Base-by-base conservation (phyloP, 306 rosid genomes). In the Gillenia trifoliata region DNA sequence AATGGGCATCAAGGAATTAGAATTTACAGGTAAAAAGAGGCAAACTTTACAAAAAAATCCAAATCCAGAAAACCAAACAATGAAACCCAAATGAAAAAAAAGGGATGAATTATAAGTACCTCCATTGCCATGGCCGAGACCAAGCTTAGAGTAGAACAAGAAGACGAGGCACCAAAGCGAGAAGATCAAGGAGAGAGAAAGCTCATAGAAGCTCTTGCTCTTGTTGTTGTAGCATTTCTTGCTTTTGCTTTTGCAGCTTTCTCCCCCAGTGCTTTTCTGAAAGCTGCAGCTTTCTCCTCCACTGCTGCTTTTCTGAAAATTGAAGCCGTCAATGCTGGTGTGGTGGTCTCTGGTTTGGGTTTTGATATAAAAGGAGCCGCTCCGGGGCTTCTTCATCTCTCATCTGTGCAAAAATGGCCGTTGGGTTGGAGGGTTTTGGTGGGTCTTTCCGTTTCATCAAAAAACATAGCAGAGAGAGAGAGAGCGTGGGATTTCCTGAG, bases 91-190 rank as follows among this genome's bases (percentile, higher is more conserved):
- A 50, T 3, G 20, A 5, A 64, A 31, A 22, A 11, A 15, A n/a
- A 9, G 10, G 1, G 22, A 13, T 26, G 15, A 10, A 11, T 1
- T 34, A 0, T 20, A 22, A 55, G n/a, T 78, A 90, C 92, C 98
- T 84, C 71, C 81, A 31, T 73, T 83, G 25, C 87, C 93, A 49
- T 85, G 84, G 78, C 89, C 88, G 61, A 86, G 80, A 71, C 82
- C 87, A 80, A 87, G 89, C 25, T 77, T 79, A 72, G 87, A 75
- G 82, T 86, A 80, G 86, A 83, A 82, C 72, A 87, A 63, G 80
- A 88, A 86, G 54, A 83, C 73, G 59, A 92, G 86, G 61, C 91
- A 90, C 86, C 90, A 88, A 0, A 90, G 83, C 3, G 91, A 89
- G 75, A 92, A 74, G 60, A 90, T 31, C 71, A 90, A 83, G 71